These are phyloP conservation scores for Amanita rimosa DNA, from an alignment of 768 basidiomycete genomes.

Conservation along the genomic window DNA sequence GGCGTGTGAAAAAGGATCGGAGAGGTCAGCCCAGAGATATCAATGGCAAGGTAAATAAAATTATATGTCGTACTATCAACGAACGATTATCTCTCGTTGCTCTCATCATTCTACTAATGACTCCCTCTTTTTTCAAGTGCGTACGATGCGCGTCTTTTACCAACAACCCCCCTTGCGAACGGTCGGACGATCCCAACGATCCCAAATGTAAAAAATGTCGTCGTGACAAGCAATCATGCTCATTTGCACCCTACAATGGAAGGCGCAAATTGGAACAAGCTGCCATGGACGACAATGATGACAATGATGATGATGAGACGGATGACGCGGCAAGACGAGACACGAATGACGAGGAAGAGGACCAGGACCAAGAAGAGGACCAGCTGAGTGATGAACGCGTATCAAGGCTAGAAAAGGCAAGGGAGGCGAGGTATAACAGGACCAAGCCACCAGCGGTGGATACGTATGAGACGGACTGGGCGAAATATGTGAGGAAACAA, in stretches of 20 bases:
- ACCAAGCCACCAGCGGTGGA: too few species aligned
- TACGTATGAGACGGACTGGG: neutral
- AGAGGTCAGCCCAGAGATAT: neutral
- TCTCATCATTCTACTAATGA: too few species aligned
- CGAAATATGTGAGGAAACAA: neutral
- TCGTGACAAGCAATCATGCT: constrained; percentile 3
- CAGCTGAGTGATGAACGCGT: neutral
- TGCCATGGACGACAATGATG: neutral
- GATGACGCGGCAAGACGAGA: neutral
- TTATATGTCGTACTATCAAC: too few species aligned
- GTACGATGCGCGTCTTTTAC: neutral
- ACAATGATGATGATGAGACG: neutral
- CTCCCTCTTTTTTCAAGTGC: too few species aligned
- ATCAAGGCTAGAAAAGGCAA: neutral
- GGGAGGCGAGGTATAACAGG: too few species aligned
- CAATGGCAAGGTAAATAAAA: neutral
- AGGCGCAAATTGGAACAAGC: neutral
- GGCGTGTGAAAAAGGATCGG: neutral
- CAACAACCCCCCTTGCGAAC: neutral
- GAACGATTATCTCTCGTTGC: too few species aligned
- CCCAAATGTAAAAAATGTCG: constrained; percentile 3
- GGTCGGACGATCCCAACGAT: neutral
- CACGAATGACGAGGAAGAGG: neutral
- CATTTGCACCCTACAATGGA: neutral
- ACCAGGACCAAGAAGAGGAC: neutral